A percentile compares a stretch with the other conserved stretches of the same genome.
phyloP scores from a whole-genome alignment of 2,329 filamentous ascomycete species.

The Phoma sp. region DNA sequence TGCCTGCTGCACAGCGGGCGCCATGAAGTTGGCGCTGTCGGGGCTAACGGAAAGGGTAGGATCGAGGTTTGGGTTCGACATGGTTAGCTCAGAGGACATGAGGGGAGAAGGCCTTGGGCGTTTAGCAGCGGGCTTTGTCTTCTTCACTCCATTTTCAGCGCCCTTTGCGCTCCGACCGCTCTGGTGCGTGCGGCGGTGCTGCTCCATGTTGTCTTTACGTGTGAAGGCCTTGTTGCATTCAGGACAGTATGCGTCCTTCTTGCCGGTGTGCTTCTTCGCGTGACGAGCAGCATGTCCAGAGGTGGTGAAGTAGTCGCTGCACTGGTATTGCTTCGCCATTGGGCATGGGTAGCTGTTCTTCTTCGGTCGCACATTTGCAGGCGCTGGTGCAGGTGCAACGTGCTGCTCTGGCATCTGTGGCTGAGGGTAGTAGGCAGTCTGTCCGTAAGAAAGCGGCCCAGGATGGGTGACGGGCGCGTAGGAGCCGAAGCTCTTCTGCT shows the following conservation, averaged over 20 bases:
- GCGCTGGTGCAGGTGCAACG: constrained; percentile 50
- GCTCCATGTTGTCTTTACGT: constrained; percentile 86
- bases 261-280: constrained; percentile 82
- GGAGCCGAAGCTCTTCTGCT: constrained; percentile 28
- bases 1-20: constrained; percentile 36
- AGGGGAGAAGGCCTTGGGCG: constrained; percentile 44
- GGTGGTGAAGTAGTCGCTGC: constrained; percentile 81
- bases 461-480: constrained; percentile 37
- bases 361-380: constrained; percentile 52
- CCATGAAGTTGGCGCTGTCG: constrained; percentile 31
- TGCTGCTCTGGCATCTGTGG: constrained; percentile 18
- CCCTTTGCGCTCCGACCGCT: constrained; percentile 54
- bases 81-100: constrained; percentile 30
- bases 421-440: constrained; percentile 28
- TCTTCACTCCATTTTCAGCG: constrained; percentile 46
- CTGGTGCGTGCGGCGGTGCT: constrained; percentile 78
- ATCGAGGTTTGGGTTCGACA: constrained; percentile 38
- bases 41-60: constrained; percentile 38
- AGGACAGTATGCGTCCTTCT: constrained; percentile 74
- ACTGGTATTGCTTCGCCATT: constrained; percentile 72
- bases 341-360: constrained; percentile 78
- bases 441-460: constrained; percentile 30
- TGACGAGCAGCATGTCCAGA: constrained; percentile 85
- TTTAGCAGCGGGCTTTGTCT: constrained; percentile 43
- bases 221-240: constrained; percentile 83